Base-by-base conservation (phyloP, 2,329 filamentous ascomycete species). In the Sphaerulina populicola region DNA sequence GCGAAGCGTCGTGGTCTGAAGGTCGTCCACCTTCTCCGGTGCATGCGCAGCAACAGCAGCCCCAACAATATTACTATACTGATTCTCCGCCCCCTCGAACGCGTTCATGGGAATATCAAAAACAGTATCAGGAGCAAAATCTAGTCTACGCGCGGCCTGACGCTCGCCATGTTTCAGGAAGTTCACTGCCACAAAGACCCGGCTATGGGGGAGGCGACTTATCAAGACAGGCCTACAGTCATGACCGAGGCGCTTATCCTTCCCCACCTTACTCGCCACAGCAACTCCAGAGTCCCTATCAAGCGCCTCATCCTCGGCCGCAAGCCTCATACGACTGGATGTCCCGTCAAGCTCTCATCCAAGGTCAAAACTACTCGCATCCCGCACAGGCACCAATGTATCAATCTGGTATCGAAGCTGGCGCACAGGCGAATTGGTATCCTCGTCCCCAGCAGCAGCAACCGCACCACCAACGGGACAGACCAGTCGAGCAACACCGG, bases 51-150 rank as follows among this genome's bases (percentile, higher is more conserved):
- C 41, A 52, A 12, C 45, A 47, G 36, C 35, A 51, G 3, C 42
- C 31, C 10, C 46, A 58, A 43, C 55, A 57, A 30, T 27, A 42
- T 14, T 42, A 52, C 29, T 54, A 51, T 40, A 47, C 51, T 38
- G 42, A 50, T n/a, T 41, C 44, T 9, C 42, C 38, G 10, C 47
- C 51, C 2, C 44, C 33, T 11, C 42, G 40, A 35, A 48, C 36
- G 35, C 48, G 44, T 14, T 35, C 23, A 39, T 41, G 30, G 8
- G 51, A 42, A 33, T 39, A 45, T 43, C 45, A 41, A 27, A 3
- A 49, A 36, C 54, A 42, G 33, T 39, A 45, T 39, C 45, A 41
- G 31, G 37, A 49, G 27, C 38, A 49, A 15, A 47, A 14, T 42
- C 42, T 21, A 42, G 29, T 14, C 7, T 39, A 39, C 37, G 21